phyloP scores from a whole-genome alignment of 768 basidiomycete species.

The Tricholoma sp. region DNA sequence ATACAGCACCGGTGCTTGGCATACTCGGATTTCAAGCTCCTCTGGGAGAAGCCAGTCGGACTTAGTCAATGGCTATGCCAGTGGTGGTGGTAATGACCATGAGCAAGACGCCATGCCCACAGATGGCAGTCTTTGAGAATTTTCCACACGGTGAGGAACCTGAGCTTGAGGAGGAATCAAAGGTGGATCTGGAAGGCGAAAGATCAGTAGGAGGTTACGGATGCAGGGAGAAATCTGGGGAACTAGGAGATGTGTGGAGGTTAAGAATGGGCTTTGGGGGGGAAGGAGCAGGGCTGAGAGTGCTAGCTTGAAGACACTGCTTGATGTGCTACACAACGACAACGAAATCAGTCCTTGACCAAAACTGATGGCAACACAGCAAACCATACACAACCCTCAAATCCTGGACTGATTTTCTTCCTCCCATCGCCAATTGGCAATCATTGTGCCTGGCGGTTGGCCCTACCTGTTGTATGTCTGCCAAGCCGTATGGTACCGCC shows the following conservation, averaged over 20 bases:
- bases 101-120: too few relatives aligned
- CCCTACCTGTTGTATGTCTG: too few relatives aligned
- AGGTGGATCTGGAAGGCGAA: constrained; percentile 55
- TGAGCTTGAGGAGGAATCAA: constrained; percentile 33
- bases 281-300: constrained; percentile 62
- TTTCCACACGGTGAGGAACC: too few relatives aligned
- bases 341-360: not conserved
- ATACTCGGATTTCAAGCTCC: not conserved
- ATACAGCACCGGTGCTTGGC: constrained; percentile 4
- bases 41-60: constrained; percentile 9
- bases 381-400: constrained; percentile 47
- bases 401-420: constrained; percentile 54
- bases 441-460: too few relatives aligned
- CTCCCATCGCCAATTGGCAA: too few relatives aligned
- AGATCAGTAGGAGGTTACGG: constrained; percentile 69
- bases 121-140: constrained; percentile 16
- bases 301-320: constrained; percentile 73
- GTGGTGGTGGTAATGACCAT: constrained; percentile 16
- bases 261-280: constrained; percentile 39
- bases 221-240: constrained; percentile 70
- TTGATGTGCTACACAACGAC: constrained; percentile 65
- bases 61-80: not conserved
- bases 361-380: constrained; percentile 10
- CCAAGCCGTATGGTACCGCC: too few relatives aligned
- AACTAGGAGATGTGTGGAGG: constrained; percentile 42